Evolutionary conservation across 805 yeast genomes (phyloP).

Genomic region (Kuraishia floccosa): DNA sequence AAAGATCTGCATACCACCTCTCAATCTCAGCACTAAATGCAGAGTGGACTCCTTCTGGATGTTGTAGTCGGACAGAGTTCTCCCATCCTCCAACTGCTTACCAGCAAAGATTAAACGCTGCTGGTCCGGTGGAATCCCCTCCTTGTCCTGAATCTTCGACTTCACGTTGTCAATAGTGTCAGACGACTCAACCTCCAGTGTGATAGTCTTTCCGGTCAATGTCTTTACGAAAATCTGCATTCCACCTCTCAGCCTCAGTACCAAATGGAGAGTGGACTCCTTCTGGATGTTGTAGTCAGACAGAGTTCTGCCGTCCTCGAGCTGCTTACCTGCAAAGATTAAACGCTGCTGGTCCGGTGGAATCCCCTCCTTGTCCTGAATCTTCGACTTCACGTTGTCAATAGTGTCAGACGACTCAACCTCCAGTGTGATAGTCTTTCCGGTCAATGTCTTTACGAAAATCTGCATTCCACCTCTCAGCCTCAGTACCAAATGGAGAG

Average conservation of each 20-base stretch:
- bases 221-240: conserved; percentile 73
- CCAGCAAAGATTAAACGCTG: conserved; percentile 30
- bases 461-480: conserved; percentile 44
- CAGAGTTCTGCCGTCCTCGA: conserved; percentile 73
- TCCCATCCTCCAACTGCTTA: conserved; percentile 48
- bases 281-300: conserved; percentile 58
- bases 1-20: conserved; percentile 73
- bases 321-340: conserved; percentile 31
- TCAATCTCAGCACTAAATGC: conserved; percentile 21
- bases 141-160: conserved; percentile 29
- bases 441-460: conserved; percentile 78
- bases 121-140: conserved; percentile 31
- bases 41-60: conserved; percentile 29
- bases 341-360: conserved; percentile 30
- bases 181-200: conserved; percentile 71
- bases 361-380: conserved; percentile 29
- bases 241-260: conserved; percentile 29
- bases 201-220: conserved; percentile 85
- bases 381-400: conserved; percentile 30
- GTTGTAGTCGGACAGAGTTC: conserved; percentile 82
- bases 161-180: conserved; percentile 32
- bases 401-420: conserved; percentile 40
- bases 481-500: conserved; percentile 22
- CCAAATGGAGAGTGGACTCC: conserved; percentile 26
- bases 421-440: conserved; percentile 93